A percentile compares a stretch with the other conserved stretches of the same genome.
These are phyloP conservation scores for Lathyrus aphaca DNA, from an alignment of 306 rosid genomes.

Conservation along the genomic window DNA sequence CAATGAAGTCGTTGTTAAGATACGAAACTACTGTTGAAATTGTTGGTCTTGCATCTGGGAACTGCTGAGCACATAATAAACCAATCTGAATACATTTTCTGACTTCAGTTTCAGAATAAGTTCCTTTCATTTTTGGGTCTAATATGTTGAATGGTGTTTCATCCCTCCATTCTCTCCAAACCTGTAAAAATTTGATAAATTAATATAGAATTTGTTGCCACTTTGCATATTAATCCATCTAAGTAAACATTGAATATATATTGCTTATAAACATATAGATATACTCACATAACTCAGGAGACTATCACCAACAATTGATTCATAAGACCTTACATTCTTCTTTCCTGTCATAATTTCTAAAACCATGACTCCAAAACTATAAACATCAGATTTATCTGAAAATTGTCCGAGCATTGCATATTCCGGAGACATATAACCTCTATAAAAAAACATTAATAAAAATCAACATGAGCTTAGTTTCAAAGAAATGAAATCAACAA, in stretches of 20 bases:
- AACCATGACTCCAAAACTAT: constrained; percentile 29
- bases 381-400: constrained; percentile 7
- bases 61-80: constrained; percentile 23
- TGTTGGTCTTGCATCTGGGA: constrained; percentile 16
- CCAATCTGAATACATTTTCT: constrained; percentile 22
- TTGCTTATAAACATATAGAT: neutral
- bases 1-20: constrained; percentile 3
- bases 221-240: neutral
- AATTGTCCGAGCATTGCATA: constrained; percentile 26
- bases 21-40: constrained; percentile 18
- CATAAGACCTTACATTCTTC: constrained; percentile 13
- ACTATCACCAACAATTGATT: neutral
- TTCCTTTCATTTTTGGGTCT: constrained; percentile 3
- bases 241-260: neutral
- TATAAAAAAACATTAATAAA: neutral
- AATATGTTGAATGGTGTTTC: neutral
- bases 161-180: constrained; percentile 24
- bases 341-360: constrained; percentile 23
- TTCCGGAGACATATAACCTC: constrained; percentile 26
- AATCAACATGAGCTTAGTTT: neutral
- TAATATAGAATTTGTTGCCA: neutral
- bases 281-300: constrained; percentile 14
- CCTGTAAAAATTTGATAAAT: neutral
- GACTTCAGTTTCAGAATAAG: constrained; percentile 4
- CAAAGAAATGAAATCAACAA: neutral